Conservation (phyloP, 169 alveolate genomes). For the Plasmodium gonderi region DNA sequence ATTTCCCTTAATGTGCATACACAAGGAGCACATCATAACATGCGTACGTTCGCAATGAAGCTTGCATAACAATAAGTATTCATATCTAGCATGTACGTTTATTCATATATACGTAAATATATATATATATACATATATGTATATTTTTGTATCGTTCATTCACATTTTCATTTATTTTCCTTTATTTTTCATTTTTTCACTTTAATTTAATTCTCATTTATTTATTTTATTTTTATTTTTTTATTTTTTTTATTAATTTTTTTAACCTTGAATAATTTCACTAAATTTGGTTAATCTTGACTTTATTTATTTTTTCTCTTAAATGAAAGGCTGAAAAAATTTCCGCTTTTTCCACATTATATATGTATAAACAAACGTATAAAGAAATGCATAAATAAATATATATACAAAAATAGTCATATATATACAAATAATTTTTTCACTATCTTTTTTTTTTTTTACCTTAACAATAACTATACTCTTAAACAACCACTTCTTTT, state of each 20-base stretch:
- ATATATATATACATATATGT: not conserved
- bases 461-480: not conserved
- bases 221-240: not conserved
- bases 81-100: not conserved
- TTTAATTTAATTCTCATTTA: no score
- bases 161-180: not conserved
- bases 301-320: not conserved
- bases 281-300: not conserved
- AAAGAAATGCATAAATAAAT: no score
- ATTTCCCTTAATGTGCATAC: conserved; percentile 2
- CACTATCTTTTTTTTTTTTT: not conserved
- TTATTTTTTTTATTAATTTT: not conserved
- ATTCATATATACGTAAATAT: not conserved
- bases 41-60: not conserved
- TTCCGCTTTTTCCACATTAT: not conserved
- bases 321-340: not conserved
- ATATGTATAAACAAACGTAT: not conserved
- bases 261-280: not conserved
- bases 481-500: not conserved
- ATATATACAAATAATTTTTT: not conserved
- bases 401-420: not conserved
- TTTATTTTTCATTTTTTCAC: not conserved
- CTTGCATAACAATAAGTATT: not conserved
- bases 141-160: not conserved
- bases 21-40: not conserved